phyloP scores from a whole-genome alignment of 2,329 filamentous ascomycete species.

The Ascomycota sp. region DNA sequence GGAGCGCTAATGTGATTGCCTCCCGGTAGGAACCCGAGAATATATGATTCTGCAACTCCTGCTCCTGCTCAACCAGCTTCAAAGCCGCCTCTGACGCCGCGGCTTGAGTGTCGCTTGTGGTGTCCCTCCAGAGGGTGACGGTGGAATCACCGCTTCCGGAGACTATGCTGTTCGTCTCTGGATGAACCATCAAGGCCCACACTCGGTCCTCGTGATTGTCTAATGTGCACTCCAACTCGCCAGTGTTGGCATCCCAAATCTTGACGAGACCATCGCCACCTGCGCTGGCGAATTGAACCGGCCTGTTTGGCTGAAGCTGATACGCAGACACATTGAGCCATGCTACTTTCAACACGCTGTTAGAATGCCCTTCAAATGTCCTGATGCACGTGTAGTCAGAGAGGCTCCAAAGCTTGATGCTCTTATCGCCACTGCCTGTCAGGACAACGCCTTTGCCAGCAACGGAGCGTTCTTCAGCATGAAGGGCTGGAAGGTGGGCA shows the following conservation, averaged over 20 bases:
- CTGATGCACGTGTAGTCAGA: conserved; percentile 80
- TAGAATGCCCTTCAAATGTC: conserved; percentile 90
- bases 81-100: conserved; percentile 54
- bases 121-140: conserved; percentile 91
- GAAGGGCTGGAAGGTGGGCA: conserved; percentile 49
- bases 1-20: conserved; percentile 76
- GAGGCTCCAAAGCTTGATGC: conserved; percentile 84
- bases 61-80: conserved; percentile 78
- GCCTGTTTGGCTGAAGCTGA: conserved; percentile 32
- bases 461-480: conserved; percentile 49
- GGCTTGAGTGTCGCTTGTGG: conserved; percentile 58
- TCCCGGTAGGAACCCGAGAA: conserved; percentile 74
- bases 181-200: conserved; percentile 66
- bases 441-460: conserved; percentile 66
- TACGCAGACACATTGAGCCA: conserved; percentile 48
- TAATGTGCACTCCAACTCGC: conserved; percentile 71
- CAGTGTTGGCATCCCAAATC: conserved; percentile 76
- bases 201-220: conserved; percentile 96
- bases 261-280: conserved; percentile 92
- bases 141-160: conserved; percentile 87
- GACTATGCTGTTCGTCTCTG: conserved; percentile 50
- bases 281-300: conserved; percentile 61
- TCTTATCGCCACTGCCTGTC: conserved; percentile 91
- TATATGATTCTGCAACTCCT: conserved; percentile 84
- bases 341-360: conserved; percentile 81